These are phyloP conservation scores for Tardiomyces digboiensis DNA, from an alignment of 1,139 yeast genomes.

Conservation along the genomic window DNA sequence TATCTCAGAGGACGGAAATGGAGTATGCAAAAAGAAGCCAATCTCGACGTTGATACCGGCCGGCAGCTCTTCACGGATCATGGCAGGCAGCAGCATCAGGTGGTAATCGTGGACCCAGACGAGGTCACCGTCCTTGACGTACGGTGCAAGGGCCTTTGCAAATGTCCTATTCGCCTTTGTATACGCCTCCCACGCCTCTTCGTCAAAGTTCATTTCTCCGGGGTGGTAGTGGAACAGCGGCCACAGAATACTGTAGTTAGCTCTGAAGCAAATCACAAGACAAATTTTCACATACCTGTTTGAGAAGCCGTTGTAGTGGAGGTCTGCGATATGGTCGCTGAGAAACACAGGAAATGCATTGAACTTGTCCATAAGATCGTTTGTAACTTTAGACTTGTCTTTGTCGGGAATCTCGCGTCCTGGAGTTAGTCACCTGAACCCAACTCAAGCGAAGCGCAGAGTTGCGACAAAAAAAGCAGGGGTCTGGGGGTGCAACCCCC, in stretches of 20 bases:
- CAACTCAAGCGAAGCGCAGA: too few relatives aligned
- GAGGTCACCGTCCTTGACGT: conserved; percentile 74
- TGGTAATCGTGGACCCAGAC: conserved; percentile 99
- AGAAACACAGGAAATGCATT: conserved; percentile 87
- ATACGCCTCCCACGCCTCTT: conserved; percentile 96
- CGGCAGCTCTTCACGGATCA: conserved; percentile 54
- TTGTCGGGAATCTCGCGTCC: conserved; percentile 71
- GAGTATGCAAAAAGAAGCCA: conserved; percentile 95
- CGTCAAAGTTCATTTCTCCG: conserved; percentile 98
- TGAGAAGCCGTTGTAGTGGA: conserved; percentile 94
- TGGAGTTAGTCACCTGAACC: conserved; percentile 17
- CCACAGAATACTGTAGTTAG: conserved; percentile 92
- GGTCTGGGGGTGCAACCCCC: neutral
- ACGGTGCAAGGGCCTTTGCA: conserved; percentile 63
- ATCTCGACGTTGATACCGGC: conserved; percentile 49
- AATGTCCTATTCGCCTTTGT: conserved; percentile 85
- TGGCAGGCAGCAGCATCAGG: conserved; percentile 87
- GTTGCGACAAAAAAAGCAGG: too few relatives aligned
- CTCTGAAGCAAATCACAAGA: too few relatives aligned
- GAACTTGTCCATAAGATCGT: conserved; percentile 66
- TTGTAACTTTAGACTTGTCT: conserved; percentile 60
- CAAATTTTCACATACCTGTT: too few relatives aligned
- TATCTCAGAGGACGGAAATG: conserved; percentile 96
- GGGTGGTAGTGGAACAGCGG: conserved; percentile 98
- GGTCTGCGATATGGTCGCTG: conserved; percentile 82